Evolutionary conservation across 1,284 basidiomycete genomes (phyloP).

Genomic region (Pterula multifida): DNA sequence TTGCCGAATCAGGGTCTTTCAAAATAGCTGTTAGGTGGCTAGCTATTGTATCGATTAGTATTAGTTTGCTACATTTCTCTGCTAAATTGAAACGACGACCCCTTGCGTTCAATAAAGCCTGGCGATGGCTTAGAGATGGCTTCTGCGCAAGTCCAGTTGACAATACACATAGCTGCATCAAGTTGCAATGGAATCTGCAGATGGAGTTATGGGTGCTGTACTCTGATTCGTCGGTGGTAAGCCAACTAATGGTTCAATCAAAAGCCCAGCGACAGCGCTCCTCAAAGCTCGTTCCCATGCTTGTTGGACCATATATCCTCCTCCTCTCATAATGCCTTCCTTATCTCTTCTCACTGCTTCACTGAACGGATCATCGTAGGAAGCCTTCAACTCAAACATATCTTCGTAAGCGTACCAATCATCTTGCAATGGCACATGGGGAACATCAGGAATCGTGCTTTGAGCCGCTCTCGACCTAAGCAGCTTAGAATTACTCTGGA

Average conservation of each 20-base stretch:
- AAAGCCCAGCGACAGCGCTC: slow-evolving; percentile 66
- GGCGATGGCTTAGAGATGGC: too few species aligned
- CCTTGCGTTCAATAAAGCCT: too few species aligned
- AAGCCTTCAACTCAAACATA: slow-evolving; percentile 35
- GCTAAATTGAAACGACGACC: too few species aligned
- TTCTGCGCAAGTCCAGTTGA: too few species aligned
- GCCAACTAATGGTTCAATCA: slow-evolving; percentile 31
- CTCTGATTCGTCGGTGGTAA: slow-evolving; percentile 7
- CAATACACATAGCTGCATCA: too few species aligned
- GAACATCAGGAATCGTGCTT: slow-evolving; percentile 55
- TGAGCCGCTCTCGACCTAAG: slow-evolving; percentile 45
- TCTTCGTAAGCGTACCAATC: slow-evolving; percentile 67
- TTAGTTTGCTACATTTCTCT: too few species aligned
- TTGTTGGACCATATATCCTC: slow-evolving; percentile 72
- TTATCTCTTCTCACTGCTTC: slow-evolving; percentile 65
- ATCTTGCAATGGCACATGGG: slow-evolving; percentile 67
- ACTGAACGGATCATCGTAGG: slow-evolving; percentile 64
- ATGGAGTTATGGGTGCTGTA: not conserved
- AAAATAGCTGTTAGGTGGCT: too few species aligned
- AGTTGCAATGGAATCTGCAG: not conserved
- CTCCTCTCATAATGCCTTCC: slow-evolving; percentile 74
- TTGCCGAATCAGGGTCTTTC: too few species aligned
- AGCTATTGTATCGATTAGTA: too few species aligned
- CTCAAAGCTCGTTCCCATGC: slow-evolving; percentile 82
- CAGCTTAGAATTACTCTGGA: slow-evolving; percentile 30